phyloP scores from a whole-genome alignment of 371 early-diverging fungal species.

The Conidiobolus incongruus region DNA sequence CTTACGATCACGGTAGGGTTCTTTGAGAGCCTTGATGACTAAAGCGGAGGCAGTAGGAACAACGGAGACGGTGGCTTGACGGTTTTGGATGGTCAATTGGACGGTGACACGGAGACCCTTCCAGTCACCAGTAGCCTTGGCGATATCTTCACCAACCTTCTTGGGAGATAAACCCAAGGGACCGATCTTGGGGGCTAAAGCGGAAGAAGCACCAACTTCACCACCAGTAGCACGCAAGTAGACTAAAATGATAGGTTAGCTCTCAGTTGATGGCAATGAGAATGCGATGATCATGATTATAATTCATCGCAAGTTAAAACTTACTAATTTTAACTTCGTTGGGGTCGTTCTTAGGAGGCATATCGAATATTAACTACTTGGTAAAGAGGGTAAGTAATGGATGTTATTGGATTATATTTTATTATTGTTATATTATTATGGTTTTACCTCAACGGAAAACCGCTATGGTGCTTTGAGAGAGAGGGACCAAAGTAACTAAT shows the following conservation, averaged over 20 bases:
- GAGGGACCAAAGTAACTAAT: too few species aligned
- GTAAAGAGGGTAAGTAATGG: too few species aligned
- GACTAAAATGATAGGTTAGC: conserved; percentile 90
- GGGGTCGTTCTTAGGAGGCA: conserved; percentile 79
- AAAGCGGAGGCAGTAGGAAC: conserved; percentile 94
- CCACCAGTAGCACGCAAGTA: conserved; percentile 95
- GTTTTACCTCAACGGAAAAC: too few species aligned
- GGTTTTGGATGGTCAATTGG: conserved; percentile 95
- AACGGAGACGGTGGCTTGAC: conserved; percentile 95
- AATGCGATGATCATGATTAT: too few species aligned
- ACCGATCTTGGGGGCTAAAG: conserved; percentile 99
- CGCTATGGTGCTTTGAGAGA: too few species aligned
- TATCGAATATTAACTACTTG: too few species aligned
- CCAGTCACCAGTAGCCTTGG: conserved; percentile 96
- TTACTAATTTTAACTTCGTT: conserved; percentile 63
- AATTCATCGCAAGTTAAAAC: too few species aligned
- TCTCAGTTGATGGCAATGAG: too few species aligned
- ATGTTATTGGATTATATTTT: too few species aligned
- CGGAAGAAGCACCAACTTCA: conserved; percentile 96
- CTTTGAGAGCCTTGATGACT: conserved; percentile 97
- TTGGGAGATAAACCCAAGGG: conserved; percentile 99
- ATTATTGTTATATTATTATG: too few species aligned
- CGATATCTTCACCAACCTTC: conserved; percentile 99
- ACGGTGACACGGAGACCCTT: conserved; percentile 97
- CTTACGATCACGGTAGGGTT: conserved; percentile 97